Percentiles rank a stretch among this genome's conserved stretches.
Evolutionary conservation across 228 moss, liverwort and hornwort genomes (phyloP).

Genomic region (Sphagnum magellanicum): DNA sequence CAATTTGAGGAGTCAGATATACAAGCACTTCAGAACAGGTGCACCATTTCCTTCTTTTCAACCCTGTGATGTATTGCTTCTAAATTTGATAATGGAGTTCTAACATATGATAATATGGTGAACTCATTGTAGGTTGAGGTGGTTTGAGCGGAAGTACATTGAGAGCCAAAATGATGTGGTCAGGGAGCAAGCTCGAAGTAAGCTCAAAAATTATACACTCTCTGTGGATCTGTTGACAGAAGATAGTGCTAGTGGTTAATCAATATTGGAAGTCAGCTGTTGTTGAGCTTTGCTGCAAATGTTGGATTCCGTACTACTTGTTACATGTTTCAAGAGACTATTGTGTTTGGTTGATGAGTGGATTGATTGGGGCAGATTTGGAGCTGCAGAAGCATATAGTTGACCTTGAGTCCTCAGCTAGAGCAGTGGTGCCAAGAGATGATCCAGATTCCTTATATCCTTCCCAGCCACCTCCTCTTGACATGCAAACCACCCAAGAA

Average conservation of each 20-base stretch:
- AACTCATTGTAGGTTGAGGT: conserved; percentile 14
- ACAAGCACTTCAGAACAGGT: conserved; percentile 18
- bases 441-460: background rate
- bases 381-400: conserved; percentile 1
- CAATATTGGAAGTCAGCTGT: background rate
- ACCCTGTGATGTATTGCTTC: background rate
- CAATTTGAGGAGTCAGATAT: conserved; percentile 10
- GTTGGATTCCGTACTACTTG: background rate
- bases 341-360: background rate
- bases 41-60: background rate
- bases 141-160: conserved; percentile 27
- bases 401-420: background rate
- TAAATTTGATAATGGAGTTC: background rate
- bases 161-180: conserved; percentile 8
- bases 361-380: conserved; percentile 1
- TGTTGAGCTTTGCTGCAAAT: background rate
- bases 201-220: background rate
- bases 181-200: conserved; percentile 1
- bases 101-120: background rate
- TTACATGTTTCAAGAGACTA: too few species aligned
- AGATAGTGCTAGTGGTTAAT: background rate
- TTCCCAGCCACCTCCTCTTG: conserved; percentile 1
- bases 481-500: background rate
- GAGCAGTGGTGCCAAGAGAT: background rate
- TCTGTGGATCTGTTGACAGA: background rate